Conservation (phyloP, 495 filamentous ascomycete species). For the Rostrohypoxylon terebratum region DNA sequence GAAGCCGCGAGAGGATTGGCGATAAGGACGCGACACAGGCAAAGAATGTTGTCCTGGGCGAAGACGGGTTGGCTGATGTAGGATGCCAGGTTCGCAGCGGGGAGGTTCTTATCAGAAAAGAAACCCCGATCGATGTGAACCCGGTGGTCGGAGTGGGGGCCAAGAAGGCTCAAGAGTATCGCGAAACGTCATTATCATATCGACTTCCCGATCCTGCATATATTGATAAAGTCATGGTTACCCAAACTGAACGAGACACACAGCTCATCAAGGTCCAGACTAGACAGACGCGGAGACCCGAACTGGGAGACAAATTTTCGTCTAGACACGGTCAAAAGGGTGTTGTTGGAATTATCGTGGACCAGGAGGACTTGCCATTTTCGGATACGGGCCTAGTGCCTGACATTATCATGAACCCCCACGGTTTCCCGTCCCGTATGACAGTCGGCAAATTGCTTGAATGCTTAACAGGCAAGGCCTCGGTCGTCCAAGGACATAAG, state of each 20-base stretch:
- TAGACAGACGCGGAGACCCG: slow-evolving; percentile 90
- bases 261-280: slow-evolving; percentile 91
- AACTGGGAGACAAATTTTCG: slow-evolving; percentile 98
- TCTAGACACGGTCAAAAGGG: slow-evolving; percentile 99
- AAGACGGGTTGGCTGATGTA: slow-evolving; percentile 85
- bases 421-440: slow-evolving; percentile 99
- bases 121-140: slow-evolving; percentile 77
- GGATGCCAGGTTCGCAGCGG: slow-evolving; percentile 78
- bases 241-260: slow-evolving; percentile 82
- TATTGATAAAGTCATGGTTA: slow-evolving; percentile 94
- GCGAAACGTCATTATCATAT: slow-evolving; percentile 80
- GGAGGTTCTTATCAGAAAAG: slow-evolving; percentile 90
- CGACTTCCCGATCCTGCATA: slow-evolving; percentile 84
- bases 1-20: slow-evolving; percentile 77
- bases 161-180: slow-evolving; percentile 69
- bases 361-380: slow-evolving; percentile 98
- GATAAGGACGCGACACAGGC: slow-evolving; percentile 71
- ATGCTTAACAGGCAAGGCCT: slow-evolving; percentile 92
- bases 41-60: slow-evolving; percentile 79
- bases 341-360: slow-evolving; percentile 94
- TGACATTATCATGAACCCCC: slow-evolving; percentile 99
- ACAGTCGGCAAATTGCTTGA: slow-evolving; percentile 99
- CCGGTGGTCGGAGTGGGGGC: slow-evolving; percentile 71
- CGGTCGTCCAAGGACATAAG: slow-evolving; percentile 81
- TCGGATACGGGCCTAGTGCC: slow-evolving; percentile 88